These are phyloP conservation scores for Trypethelium eluteriae DNA, from an alignment of 495 filamentous ascomycete genomes.

Conservation along the genomic window DNA sequence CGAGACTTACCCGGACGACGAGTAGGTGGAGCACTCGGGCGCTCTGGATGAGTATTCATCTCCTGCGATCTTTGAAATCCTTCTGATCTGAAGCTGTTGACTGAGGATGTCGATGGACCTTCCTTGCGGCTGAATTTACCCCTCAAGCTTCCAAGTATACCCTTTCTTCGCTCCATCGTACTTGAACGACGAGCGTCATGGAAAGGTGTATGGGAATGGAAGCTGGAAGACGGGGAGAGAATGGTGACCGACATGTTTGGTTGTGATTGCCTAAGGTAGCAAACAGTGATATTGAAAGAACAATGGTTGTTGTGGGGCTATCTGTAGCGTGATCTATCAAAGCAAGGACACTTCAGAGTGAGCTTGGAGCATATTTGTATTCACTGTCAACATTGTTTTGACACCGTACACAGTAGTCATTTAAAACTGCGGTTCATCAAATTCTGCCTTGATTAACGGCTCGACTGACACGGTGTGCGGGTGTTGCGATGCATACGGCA, in stretches of 20 bases:
- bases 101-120: conserved; percentile 4
- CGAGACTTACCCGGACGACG: conserved; percentile 29
- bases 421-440: background rate
- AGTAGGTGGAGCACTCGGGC: conserved; percentile 26
- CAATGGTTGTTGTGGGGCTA: background rate
- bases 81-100: background rate
- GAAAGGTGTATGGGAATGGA: background rate
- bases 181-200: background rate
- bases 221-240: background rate
- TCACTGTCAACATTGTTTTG: background rate
- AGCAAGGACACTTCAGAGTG: background rate
- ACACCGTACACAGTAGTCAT: background rate
- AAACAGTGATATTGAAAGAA: background rate
- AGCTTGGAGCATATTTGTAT: background rate
- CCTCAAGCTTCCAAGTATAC: conserved; percentile 14
- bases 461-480: too few species aligned
- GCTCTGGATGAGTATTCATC: conserved; percentile 4
- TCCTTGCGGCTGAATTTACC: conserved; percentile 12
- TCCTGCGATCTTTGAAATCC: background rate
- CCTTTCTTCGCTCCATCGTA: conserved; percentile 9
- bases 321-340: conserved; percentile 7
- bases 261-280: background rate
- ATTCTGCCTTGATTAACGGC: background rate
- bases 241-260: conserved; percentile 10
- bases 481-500: too few species aligned